Percentiles rank a stretch among this genome's conserved stretches.
phyloP scores from a whole-genome alignment of 1,284 basidiomycete genomes.

The Somion occarium region DNA sequence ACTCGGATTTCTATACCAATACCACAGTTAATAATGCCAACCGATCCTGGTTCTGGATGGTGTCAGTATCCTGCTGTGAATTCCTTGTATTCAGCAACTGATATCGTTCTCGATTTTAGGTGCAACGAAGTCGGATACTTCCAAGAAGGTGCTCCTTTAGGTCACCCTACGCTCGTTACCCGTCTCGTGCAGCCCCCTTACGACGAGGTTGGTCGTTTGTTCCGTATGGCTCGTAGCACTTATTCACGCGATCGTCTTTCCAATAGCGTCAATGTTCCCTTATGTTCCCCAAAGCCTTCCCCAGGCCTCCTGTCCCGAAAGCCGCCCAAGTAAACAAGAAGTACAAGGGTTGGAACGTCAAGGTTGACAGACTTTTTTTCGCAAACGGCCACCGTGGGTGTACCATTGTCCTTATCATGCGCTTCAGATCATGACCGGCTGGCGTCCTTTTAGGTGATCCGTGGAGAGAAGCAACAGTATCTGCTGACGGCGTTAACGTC shows the following conservation, averaged over 20 bases:
- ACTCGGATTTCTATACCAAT: conserved; percentile 44
- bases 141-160: conserved; percentile 54
- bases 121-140: conserved; percentile 68
- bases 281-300: conserved; percentile 55
- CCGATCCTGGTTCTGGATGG: conserved; percentile 61
- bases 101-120: conserved; percentile 26
- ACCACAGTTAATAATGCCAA: conserved; percentile 45
- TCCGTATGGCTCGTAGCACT: no score
- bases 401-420: not conserved
- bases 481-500: conserved; percentile 46
- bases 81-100: not conserved
- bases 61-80: conserved; percentile 29
- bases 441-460: conserved; percentile 53
- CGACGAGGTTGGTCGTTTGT: conserved; percentile 40
- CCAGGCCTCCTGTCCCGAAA: conserved; percentile 32
- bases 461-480: conserved; percentile 68
- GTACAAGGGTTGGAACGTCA: conserved; percentile 62
- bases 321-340: conserved; percentile 39
- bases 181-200: conserved; percentile 56
- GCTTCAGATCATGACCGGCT: not conserved
- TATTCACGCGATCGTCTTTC: not conserved
- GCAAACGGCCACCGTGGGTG: conserved; percentile 47
- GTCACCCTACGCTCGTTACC: conserved; percentile 49
- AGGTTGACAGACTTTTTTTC: conserved; percentile 57
- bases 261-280: conserved; percentile 57